phyloP scores from a whole-genome alignment of 2,329 filamentous ascomycete species.

The Venturia asperata region DNA sequence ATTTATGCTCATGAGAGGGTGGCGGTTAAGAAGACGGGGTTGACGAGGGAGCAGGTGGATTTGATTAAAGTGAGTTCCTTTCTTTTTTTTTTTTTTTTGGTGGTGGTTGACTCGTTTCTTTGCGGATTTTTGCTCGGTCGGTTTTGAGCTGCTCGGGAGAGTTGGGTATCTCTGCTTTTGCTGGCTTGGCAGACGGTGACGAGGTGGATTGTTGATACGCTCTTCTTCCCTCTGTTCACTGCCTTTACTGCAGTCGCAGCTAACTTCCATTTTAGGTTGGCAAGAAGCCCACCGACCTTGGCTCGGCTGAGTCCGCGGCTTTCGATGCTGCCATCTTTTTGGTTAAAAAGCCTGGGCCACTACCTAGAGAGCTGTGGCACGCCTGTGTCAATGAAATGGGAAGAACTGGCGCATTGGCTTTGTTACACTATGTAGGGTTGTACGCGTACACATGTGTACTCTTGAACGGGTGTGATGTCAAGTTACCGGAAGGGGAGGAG shows the following conservation, averaged over 20 bases:
- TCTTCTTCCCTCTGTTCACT: background rate
- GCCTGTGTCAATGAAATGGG: background rate
- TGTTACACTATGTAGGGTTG: slow-evolving; percentile 14
- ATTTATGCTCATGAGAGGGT: slow-evolving; percentile 1
- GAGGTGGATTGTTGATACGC: background rate
- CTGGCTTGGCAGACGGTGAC: no score
- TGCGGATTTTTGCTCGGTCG: no score
- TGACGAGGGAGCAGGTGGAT: no score
- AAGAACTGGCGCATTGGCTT: slow-evolving; percentile 1
- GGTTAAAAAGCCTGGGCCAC: background rate
- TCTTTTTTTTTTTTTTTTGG: no score
- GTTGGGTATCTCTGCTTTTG: no score
- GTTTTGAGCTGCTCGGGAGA: no score
- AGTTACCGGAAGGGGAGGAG: background rate
- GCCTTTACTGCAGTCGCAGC: background rate
- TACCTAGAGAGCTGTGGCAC: background rate
- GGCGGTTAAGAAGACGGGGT: background rate
- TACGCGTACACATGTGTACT: slow-evolving; percentile 16
- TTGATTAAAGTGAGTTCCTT: no score
- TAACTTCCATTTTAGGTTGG: background rate
- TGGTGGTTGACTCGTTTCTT: no score
- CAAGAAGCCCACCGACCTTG: background rate
- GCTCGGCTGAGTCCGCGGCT: background rate
- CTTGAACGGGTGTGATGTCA: slow-evolving; percentile 10
- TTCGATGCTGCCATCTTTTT: background rate